Conservation (phyloP, 2,329 filamentous ascomycete genomes). For the Akanthomyces uredinophilus region DNA sequence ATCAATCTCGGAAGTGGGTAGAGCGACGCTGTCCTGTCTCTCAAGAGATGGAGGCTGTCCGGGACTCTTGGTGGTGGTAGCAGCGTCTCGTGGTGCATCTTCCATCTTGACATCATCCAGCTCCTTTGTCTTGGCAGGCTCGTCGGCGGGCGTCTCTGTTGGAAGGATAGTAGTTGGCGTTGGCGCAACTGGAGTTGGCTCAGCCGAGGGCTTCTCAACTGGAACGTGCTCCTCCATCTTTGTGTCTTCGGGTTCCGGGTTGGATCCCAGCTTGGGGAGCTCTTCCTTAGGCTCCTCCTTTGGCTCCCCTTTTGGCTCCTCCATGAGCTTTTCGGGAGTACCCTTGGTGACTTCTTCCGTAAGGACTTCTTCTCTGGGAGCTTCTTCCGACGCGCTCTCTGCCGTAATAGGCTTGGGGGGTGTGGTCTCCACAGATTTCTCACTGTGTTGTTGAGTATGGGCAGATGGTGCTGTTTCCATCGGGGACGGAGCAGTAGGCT, state of each 20-base stretch:
- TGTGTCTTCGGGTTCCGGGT: neutral
- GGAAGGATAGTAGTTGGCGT: neutral
- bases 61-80: neutral
- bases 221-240: neutral
- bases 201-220: neutral
- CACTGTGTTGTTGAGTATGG: neutral
- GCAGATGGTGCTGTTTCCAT: neutral
- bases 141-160: neutral
- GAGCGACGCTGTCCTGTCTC: constrained; percentile 16
- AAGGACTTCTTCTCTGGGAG: neutral
- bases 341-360: neutral
- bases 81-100: constrained; percentile 3
- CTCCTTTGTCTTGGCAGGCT: neutral
- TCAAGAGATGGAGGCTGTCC: neutral
- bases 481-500: neutral
- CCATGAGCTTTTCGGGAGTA: neutral
- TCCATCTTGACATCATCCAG: constrained; percentile 14
- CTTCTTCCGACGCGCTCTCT: neutral
- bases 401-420: neutral
- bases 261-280: neutral
- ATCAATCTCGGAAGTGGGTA: constrained; percentile 30
- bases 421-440: neutral
- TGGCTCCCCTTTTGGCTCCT: neutral
- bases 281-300: neutral
- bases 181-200: neutral